These are phyloP conservation scores for Rehmannia glutinosa DNA, from an alignment of 257 asterid species.

Conservation along the genomic window DNA sequence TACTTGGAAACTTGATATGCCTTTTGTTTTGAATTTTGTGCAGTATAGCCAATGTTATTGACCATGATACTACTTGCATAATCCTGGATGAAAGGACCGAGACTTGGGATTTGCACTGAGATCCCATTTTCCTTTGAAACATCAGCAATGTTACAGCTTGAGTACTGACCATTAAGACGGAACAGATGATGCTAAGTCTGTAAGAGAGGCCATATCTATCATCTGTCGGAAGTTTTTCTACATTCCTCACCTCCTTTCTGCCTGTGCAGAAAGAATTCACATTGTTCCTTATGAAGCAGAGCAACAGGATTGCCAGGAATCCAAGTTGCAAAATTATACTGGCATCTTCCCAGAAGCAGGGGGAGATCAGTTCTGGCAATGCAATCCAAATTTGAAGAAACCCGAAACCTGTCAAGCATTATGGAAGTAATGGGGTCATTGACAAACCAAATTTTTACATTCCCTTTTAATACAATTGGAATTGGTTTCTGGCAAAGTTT, in stretches of 20 bases:
- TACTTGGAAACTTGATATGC: constrained; percentile 50
- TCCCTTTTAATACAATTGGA: too few relatives aligned
- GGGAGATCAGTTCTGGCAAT: constrained; percentile 45
- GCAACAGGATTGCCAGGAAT: constrained; percentile 44
- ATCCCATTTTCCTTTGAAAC: constrained; percentile 21
- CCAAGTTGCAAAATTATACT: constrained; percentile 49
- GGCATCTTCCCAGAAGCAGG: constrained; percentile 66
- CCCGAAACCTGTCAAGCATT: constrained; percentile 33
- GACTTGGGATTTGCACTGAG: constrained; percentile 38
- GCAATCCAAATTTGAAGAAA: constrained; percentile 27
- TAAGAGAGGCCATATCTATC: constrained; percentile 44
- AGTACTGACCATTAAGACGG: constrained; percentile 42
- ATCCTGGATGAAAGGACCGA: constrained; percentile 50
- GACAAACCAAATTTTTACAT: too few relatives aligned
- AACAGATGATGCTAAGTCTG: constrained; percentile 46
- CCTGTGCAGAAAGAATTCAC: constrained; percentile 30
- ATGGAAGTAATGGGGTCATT: background rate
- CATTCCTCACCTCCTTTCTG: constrained; percentile 28
- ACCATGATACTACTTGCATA: constrained; percentile 58
- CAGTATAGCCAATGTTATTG: constrained; percentile 44
- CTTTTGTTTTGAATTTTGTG: constrained; percentile 26
- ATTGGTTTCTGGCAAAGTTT: too few relatives aligned
- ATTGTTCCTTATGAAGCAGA: constrained; percentile 31
- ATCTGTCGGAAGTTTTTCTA: constrained; percentile 34
- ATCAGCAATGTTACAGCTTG: constrained; percentile 35